Percentiles rank a stretch among this genome's conserved stretches.
Conservation (phyloP, 2,329 filamentous ascomycete genomes). For the Calcarisporium arbuscula region DNA sequence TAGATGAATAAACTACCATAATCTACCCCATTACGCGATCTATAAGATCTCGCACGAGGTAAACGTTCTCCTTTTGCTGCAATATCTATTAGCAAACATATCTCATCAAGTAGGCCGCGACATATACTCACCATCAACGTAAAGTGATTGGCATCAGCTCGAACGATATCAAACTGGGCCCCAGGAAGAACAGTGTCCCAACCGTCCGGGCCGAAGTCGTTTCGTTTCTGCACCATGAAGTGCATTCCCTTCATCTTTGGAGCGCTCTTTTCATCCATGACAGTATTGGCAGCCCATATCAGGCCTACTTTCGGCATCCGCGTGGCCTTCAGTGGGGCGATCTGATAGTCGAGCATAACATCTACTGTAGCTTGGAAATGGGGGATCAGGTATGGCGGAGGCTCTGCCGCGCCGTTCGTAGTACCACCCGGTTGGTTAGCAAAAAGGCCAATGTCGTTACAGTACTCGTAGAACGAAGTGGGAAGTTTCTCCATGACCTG, state of each 20-base stretch:
- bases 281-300: conserved; percentile 68
- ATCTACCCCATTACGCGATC: too few relatives aligned
- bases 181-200: conserved; percentile 62
- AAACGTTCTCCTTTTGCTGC: too few relatives aligned
- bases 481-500: conserved; percentile 62
- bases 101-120: too few relatives aligned
- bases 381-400: conserved; percentile 63
- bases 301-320: conserved; percentile 55
- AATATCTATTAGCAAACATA: too few relatives aligned
- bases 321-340: conserved; percentile 46
- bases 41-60: too few relatives aligned
- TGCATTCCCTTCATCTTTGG: conserved; percentile 34
- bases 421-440: too few relatives aligned
- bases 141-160: conserved; percentile 57
- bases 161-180: conserved; percentile 3
- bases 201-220: conserved; percentile 62
- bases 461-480: conserved; percentile 56
- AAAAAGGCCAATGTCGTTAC: conserved; percentile 63
- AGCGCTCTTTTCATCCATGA: conserved; percentile 51
- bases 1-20: too few relatives aligned
- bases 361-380: conserved; percentile 65
- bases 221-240: conserved; percentile 63
- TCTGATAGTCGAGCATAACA: conserved; percentile 62
- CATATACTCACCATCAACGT: too few relatives aligned
- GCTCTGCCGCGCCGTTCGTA: conserved; percentile 57